A percentile compares a stretch with the other conserved stretches of the same genome.
Evolutionary conservation across 2,329 filamentous ascomycete genomes (phyloP).

Genomic region (Fusarium coffeatum): DNA sequence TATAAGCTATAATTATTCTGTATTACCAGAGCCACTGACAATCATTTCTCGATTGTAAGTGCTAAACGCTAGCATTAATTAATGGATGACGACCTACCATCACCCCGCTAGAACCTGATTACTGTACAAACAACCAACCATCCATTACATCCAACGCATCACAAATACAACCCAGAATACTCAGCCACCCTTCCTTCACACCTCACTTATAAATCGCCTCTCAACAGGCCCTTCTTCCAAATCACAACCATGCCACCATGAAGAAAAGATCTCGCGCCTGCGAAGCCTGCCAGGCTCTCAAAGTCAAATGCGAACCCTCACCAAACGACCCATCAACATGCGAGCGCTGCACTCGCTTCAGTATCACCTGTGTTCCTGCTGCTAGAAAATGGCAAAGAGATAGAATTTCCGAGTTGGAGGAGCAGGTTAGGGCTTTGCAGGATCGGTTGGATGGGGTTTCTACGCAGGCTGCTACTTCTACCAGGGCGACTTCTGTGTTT

Average conservation of each 20-base stretch:
- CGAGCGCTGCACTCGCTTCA: slow-evolving; percentile 23
- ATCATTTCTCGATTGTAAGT: not conserved
- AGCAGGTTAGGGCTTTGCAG: slow-evolving; percentile 23
- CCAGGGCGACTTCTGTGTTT: slow-evolving; percentile 23
- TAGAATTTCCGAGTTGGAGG: slow-evolving; percentile 23
- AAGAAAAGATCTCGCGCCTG: slow-evolving; percentile 33
- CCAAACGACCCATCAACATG: slow-evolving; percentile 1
- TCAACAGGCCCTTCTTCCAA: not conserved
- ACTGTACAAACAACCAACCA: not conserved
- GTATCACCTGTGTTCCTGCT: slow-evolving; percentile 19
- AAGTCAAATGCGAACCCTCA: slow-evolving; percentile 31
- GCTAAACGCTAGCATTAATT: not conserved
- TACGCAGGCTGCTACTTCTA: slow-evolving; percentile 1
- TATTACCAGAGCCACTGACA: not conserved
- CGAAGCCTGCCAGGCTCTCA: slow-evolving; percentile 33
- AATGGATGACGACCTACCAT: not conserved
- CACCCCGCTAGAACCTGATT: slow-evolving; percentile 3
- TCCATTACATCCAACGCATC: not conserved
- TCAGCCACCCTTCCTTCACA: slow-evolving; percentile 4
- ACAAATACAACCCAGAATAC: slow-evolving; percentile 1
- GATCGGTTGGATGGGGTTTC: slow-evolving; percentile 14
- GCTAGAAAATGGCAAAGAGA: slow-evolving; percentile 32
- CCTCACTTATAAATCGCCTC: not conserved
- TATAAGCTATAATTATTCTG: not conserved
- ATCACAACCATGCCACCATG: slow-evolving; percentile 5